phyloP scores from a whole-genome alignment of 2,329 filamentous ascomycete genomes.

The Xylaria multiplex region DNA sequence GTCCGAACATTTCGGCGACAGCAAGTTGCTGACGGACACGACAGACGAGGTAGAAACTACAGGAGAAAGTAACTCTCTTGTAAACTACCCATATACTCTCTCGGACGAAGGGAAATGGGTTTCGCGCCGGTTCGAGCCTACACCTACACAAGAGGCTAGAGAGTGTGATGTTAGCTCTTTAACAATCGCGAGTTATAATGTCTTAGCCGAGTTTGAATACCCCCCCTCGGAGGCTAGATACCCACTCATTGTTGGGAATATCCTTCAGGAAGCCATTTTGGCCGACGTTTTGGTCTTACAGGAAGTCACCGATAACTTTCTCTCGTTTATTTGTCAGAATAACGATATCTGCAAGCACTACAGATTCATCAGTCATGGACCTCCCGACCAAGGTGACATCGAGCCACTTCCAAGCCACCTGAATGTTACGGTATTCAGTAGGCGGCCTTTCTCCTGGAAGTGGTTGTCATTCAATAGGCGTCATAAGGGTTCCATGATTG shows the following conservation, averaged over 20 bases:
- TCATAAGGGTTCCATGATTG: slow-evolving; percentile 68
- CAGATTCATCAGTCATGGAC: slow-evolving; percentile 66
- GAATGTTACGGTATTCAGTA: slow-evolving; percentile 70
- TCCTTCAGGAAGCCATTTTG: slow-evolving; percentile 54
- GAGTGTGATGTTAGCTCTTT: slow-evolving; percentile 39
- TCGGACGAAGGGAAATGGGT: slow-evolving; percentile 40
- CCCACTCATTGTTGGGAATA: slow-evolving; percentile 55
- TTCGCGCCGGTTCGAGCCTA: slow-evolving; percentile 14
- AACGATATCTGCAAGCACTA: slow-evolving; percentile 59
- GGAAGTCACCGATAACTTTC: slow-evolving; percentile 72
- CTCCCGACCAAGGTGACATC: slow-evolving; percentile 61
- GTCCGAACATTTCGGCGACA: slow-evolving; percentile 35
- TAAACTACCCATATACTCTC: slow-evolving; percentile 39
- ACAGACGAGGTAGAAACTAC: slow-evolving; percentile 4
- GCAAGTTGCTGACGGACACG: slow-evolving; percentile 2
- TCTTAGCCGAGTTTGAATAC: slow-evolving; percentile 61
- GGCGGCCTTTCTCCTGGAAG: slow-evolving; percentile 64
- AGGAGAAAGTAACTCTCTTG: slow-evolving; percentile 9
- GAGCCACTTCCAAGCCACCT: slow-evolving; percentile 68
- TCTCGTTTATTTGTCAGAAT: slow-evolving; percentile 63
- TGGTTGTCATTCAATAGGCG: slow-evolving; percentile 62
- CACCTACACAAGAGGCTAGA: neutral
- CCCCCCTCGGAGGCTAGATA: slow-evolving; percentile 57
- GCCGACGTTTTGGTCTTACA: slow-evolving; percentile 66
- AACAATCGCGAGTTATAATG: slow-evolving; percentile 61